phyloP scores from a whole-genome alignment of 306 rosid species.

The Glycine soja region DNA sequence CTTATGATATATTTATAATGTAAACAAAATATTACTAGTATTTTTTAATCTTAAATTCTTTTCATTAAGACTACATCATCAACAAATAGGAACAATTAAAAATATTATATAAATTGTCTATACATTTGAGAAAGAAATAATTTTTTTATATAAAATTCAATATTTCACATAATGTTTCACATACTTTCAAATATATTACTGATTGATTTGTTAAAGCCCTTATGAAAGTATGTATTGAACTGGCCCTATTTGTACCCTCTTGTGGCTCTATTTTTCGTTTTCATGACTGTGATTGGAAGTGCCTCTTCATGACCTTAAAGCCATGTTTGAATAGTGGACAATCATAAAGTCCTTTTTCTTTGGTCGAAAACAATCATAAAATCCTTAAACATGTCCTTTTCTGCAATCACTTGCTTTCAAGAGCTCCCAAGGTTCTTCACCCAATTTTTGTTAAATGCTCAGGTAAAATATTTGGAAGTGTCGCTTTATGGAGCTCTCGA shows the following conservation, averaged over 20 bases:
- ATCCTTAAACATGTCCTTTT: constrained; percentile 21
- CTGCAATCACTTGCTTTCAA: background rate
- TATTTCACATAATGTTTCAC: no score
- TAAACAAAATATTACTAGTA: no score
- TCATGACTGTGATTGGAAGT: background rate
- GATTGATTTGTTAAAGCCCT: background rate
- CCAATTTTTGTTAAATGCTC: background rate
- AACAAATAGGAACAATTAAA: no score
- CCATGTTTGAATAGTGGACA: background rate
- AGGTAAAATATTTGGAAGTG: background rate
- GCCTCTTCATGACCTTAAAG: background rate
- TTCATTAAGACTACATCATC: no score
- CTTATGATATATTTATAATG: no score
- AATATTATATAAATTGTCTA: no score
- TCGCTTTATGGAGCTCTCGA: background rate
- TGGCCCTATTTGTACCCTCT: background rate
- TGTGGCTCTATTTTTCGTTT: background rate
- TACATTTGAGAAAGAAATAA: no score
- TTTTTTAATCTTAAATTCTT: no score
- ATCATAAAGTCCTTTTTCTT: background rate
- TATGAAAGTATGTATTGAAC: no score
- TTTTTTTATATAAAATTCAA: no score
- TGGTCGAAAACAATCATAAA: constrained; percentile 15
- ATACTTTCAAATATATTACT: background rate
- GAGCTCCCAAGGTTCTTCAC: background rate